These are phyloP conservation scores for Pythium folliculosum DNA, from an alignment of 352 stramenopile genomes.

Conservation along the genomic window DNA sequence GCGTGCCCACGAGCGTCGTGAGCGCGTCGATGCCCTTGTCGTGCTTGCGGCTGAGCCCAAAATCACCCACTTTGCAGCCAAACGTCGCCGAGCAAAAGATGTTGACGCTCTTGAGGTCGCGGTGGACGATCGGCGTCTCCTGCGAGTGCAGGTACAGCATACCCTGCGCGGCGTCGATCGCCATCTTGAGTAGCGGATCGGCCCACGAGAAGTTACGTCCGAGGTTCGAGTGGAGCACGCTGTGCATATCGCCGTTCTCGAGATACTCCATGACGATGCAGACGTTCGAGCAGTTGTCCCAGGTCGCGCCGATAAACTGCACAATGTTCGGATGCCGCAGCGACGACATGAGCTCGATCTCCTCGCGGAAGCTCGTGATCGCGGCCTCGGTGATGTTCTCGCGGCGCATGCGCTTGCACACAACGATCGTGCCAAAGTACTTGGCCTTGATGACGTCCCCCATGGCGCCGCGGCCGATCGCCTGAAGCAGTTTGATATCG, in stretches of 20 bases:
- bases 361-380: slow-evolving; percentile 79
- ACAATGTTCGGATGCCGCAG: slow-evolving; percentile 88
- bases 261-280: slow-evolving; percentile 91
- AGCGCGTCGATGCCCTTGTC: slow-evolving; percentile 83
- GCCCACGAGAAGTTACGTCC: slow-evolving; percentile 82
- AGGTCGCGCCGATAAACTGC: slow-evolving; percentile 88
- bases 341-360: slow-evolving; percentile 87
- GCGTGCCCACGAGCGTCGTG: slow-evolving; percentile 83
- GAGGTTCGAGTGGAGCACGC: slow-evolving; percentile 79
- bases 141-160: slow-evolving; percentile 90
- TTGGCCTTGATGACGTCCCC: slow-evolving; percentile 89
- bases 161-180: slow-evolving; percentile 78
- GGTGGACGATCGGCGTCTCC: slow-evolving; percentile 80
- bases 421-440: slow-evolving; percentile 86
- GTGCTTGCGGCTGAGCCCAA: slow-evolving; percentile 82
- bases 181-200: slow-evolving; percentile 88
- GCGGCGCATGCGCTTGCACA: slow-evolving; percentile 87
- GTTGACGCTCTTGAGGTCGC: slow-evolving; percentile 89
- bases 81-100: slow-evolving; percentile 87
- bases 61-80: slow-evolving; percentile 88
- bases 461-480: slow-evolving; percentile 79
- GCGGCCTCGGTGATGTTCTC: slow-evolving; percentile 76
- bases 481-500: slow-evolving; percentile 80
- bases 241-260: slow-evolving; percentile 90
- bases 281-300: slow-evolving; percentile 87